Base-by-base conservation (phyloP, 257 asterid genomes). In the Solanum gandarillasii region DNA sequence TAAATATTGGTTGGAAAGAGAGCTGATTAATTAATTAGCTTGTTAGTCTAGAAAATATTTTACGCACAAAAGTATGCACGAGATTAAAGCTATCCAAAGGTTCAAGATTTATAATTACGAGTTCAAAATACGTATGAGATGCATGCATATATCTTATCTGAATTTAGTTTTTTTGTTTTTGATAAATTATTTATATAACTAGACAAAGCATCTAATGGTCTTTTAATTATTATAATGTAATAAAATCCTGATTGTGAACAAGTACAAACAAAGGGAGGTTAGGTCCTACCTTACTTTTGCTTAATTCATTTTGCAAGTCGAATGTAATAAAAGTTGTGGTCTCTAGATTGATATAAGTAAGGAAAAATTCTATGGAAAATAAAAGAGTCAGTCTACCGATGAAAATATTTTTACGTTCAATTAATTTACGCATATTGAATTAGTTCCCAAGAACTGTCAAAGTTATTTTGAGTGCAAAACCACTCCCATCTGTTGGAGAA, bases 221-320 rank as follows among this genome's bases (percentile, higher is more conserved):
- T 9, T 60, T 60, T 4, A 23, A 60, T 9, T 8, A 60, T 21
- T 8, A 60, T 21, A 58, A 58, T 21, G 25, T 20, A 21, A 21
- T 23, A 58, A 58, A 58, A 58, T 58, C 11, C 0, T 58, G 5
- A 58, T 7, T 3, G 5, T 58, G 2, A 20, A 58, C 9, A 3
- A 58, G 67, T 58, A 20, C 0, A 21, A 58, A 3, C 1, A 9
- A 58, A 12, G 5, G 25, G 27, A 55, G n/a, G 7, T 1, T 60
- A 0, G 0, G 1, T 0, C 12, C 0, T 60, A 23, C 0, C 0
- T 23, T 60, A 60, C 3, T 23, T 23, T 60, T 60, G 65, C 25
- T 55, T 20, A 55, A 55, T 55, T 55, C 36, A 68, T 13, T 72
- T 72, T 32, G 43, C 43, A 8, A 16, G 79, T 72, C 0, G 7